Base-by-base conservation (phyloP, 192 early-diverging fungal species). In the Coemansia aciculifera region DNA sequence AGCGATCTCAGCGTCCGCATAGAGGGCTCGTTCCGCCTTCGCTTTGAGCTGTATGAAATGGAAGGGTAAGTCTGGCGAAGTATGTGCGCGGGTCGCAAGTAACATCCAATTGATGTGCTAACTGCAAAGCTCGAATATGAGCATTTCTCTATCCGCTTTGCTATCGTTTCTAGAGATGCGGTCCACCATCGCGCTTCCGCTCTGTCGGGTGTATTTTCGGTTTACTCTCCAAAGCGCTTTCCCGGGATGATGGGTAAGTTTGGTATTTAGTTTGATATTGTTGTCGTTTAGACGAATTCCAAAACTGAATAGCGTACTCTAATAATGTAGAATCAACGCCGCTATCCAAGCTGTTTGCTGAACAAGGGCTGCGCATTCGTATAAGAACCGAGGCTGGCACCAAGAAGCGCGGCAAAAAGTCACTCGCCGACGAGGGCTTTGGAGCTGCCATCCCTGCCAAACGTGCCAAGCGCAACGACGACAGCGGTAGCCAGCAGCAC, bases 191-290 rank as follows among this genome's bases (percentile, higher is more conserved):
- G 79, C 12, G 74, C 64, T 2, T 89, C 89, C 5, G 87, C 91
- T 29, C 85, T 87, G 29, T 96, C 95, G 0, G 90, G 90, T 32
- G 69, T 86, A 5, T 94, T 96, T 66, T 85, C 86, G 11, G 95
- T 95, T 1, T 95, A 95, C 74, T 92, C 94, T 32, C 92, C 94
- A 5, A 98, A 98, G 85, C 92, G 92, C 67, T 98, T 96, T 63
- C 95, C 95, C 2, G 95, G 95, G 7, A 96, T 95, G 94, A 92
- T 93, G 80, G 74, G 75, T 77, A 77, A 65, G 75, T 49, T 49
- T 31, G 32, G 2, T 17, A 31, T 36, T 19, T 3, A 4, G 13
- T 7, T 19, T 36, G 40, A 23, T 10, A 44, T 15, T 44, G 49
- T 2, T 36, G 11, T n/a, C 38, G 12, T 74, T 84, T 87, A 85